Conservation (phyloP, 306 rosid genomes). For the Sindora glabra region DNA sequence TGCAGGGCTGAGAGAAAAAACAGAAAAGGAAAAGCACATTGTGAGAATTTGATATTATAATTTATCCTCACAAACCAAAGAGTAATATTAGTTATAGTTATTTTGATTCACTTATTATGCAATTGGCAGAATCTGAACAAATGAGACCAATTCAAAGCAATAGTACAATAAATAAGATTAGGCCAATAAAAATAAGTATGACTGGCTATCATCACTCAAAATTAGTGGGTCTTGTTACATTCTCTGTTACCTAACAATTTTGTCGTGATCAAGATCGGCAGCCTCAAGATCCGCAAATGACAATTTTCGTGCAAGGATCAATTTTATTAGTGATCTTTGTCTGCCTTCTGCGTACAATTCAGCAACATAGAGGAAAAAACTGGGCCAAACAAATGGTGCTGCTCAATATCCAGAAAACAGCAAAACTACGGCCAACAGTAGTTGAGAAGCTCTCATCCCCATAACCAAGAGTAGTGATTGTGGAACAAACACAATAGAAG, state of each 20-base stretch:
- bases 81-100: too few species aligned
- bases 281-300: slow-evolving; percentile 62
- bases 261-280: slow-evolving; percentile 80
- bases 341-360: slow-evolving; percentile 57
- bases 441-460: slow-evolving; percentile 84
- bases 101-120: too few species aligned
- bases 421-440: slow-evolving; percentile 49
- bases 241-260: slow-evolving; percentile 60
- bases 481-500: slow-evolving; percentile 73
- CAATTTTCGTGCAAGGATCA: slow-evolving; percentile 48
- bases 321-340: slow-evolving; percentile 44
- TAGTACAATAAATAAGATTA: too few species aligned
- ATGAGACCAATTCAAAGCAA: too few species aligned
- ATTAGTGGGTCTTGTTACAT: too few species aligned
- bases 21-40: background rate
- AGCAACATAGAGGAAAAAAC: slow-evolving; percentile 63
- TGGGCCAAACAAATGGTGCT: slow-evolving; percentile 82
- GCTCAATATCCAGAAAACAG: slow-evolving; percentile 71
- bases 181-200: too few species aligned
- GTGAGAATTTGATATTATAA: background rate
- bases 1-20: slow-evolving; percentile 34
- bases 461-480: slow-evolving; percentile 78
- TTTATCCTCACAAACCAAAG: too few species aligned
- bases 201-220: too few species aligned
- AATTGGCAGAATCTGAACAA: too few species aligned